Conservation (phyloP, 2,329 filamentous ascomycete genomes). For the Cladophialophora yegresii region DNA sequence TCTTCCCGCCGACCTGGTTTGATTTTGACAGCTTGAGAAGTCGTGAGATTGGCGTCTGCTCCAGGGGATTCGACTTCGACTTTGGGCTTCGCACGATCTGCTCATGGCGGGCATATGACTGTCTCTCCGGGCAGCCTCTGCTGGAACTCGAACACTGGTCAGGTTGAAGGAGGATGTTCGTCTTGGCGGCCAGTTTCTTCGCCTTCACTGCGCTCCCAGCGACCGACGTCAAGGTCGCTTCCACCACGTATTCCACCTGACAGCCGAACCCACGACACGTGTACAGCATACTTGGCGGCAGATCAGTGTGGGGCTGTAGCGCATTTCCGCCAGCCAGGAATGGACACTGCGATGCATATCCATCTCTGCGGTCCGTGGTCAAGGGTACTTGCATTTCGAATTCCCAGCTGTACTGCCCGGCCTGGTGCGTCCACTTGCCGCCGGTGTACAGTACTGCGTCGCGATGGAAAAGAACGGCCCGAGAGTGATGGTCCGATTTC, state of each 20-base stretch:
- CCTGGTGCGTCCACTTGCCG: constrained; percentile 8
- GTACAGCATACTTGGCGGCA: constrained; percentile 12
- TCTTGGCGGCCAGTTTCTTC: constrained; percentile 1
- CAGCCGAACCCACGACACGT: constrained; percentile 3
- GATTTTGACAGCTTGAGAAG: constrained; percentile 9
- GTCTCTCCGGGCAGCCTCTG: not conserved
- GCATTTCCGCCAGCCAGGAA: not conserved
- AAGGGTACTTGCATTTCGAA: constrained; percentile 4
- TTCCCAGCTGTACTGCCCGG: constrained; percentile 4
- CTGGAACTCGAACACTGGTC: not conserved
- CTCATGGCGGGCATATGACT: not conserved
- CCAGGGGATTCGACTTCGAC: not conserved
- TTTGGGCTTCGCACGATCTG: not conserved
- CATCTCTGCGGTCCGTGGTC: not conserved
- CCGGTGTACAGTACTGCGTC: not conserved
- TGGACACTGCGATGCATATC: not conserved
- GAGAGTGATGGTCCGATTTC: constrained; percentile 1
- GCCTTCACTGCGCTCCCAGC: not conserved
- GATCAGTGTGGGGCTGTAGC: not conserved
- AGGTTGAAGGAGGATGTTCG: not conserved
- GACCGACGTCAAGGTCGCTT: constrained; percentile 6
- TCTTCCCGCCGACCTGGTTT: not conserved
- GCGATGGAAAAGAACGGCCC: constrained; percentile 4
- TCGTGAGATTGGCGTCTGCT: not conserved
- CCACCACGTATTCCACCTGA: constrained; percentile 10